phyloP scores from a whole-genome alignment of 2,329 filamentous ascomycete species.

The Epicoccum nigrum region DNA sequence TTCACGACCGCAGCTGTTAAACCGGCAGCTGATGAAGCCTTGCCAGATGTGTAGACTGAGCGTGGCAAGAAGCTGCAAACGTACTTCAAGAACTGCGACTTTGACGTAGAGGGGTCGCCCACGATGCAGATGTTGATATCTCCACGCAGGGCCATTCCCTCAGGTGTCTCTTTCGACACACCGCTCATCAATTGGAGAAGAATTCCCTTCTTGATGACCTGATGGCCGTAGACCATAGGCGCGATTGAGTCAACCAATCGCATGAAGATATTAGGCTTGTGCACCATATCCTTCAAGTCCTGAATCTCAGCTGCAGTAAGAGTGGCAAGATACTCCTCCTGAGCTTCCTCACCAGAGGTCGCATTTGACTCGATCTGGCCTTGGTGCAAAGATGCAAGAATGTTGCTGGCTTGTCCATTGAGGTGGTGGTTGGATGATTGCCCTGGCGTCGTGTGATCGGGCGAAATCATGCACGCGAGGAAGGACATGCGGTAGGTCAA shows the following conservation, averaged over 20 bases:
- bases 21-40: conserved; percentile 96
- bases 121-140: conserved; percentile 99
- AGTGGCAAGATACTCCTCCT: conserved; percentile 83
- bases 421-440: conserved; percentile 72
- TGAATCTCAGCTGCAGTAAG: conserved; percentile 88
- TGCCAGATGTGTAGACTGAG: conserved; percentile 96
- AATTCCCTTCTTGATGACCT: conserved; percentile 96
- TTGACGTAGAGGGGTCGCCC: conserved; percentile 94
- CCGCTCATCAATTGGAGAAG: conserved; percentile 95
- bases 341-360: conserved; percentile 80
- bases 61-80: conserved; percentile 96
- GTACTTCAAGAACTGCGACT: conserved; percentile 98
- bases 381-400: conserved; percentile 82
- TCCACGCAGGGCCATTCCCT: conserved; percentile 93
- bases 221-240: conserved; percentile 96
- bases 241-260: conserved; percentile 91
- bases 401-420: conserved; percentile 78
- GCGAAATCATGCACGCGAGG: conserved; percentile 92
- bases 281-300: conserved; percentile 90
- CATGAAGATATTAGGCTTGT: conserved; percentile 93
- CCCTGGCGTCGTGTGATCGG: conserved; percentile 81
- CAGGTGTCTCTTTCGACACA: conserved; percentile 86
- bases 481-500: conserved; percentile 97
- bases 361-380: conserved; percentile 65
- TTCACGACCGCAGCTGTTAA: conserved; percentile 96